Base-by-base conservation (phyloP, 164 flowering plant genomes). In the Protea cynaroides region DNA sequence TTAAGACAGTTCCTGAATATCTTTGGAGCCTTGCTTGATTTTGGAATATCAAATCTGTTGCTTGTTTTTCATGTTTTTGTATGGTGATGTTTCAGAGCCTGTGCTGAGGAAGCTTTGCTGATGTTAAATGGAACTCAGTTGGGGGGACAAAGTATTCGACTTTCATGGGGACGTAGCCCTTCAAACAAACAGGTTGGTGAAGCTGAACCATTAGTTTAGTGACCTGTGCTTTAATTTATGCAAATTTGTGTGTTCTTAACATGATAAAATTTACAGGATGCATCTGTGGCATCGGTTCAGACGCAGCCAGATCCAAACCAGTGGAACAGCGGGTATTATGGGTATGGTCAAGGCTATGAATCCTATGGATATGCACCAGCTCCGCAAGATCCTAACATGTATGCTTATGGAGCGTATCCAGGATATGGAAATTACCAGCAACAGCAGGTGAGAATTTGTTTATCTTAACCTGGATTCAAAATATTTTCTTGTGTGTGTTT, bases 131-230 rank as follows among this genome's bases (percentile, higher is more conserved):
- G 95, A 68, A 72, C 80, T 23, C 84, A 47, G 46, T 55, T 90
- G 73, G 90, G 92, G 25, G 89, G 85, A 38, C 90, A 85, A 65
- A 83, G 60, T 59, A 72, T 90, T 64, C 71, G 97, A 4, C 89
- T 90, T 62, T 86, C 97, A 13, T 90, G 97, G 97, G 97, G 97
- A 1, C 92, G 92, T 21, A 85, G 82, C 59, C 87, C 94, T 49
- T 66, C 89, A 68, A 86, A 80, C 82, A 88, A 82, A 71, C 96
- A 86, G 87, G 94, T 82, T 24, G 13, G 17, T 65, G 18, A 24
- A 52, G 3, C 1, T 14, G 14, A 14, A 17, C 56, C 25, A 18
- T 10, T 18, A 62, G 18, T 14, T 14, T 10, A 47, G 40, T 62
- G 9, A 8, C 14, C 15, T 56, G 18, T 51, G 14, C 19, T 52